phyloP scores from a whole-genome alignment of 257 asterid genomes.

The Plantago major region DNA sequence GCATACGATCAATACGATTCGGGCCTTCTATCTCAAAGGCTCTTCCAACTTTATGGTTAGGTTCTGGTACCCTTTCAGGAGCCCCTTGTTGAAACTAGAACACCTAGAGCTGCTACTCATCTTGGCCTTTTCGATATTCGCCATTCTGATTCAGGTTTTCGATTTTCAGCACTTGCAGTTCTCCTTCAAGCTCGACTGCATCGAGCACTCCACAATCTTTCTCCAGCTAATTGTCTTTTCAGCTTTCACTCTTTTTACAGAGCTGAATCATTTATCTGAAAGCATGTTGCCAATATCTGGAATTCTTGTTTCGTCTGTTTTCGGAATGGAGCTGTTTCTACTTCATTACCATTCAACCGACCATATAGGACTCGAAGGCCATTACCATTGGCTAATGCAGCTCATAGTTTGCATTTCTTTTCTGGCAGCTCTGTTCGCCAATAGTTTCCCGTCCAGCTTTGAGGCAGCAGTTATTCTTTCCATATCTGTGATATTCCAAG shows the following conservation, averaged over 20 bases:
- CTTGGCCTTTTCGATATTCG: conserved; percentile 47
- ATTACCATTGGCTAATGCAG: conserved; percentile 84
- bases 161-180: conserved; percentile 42
- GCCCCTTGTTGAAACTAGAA: conserved; percentile 29
- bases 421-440: conserved; percentile 40
- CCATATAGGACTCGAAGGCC: conserved; percentile 79
- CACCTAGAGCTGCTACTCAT: conserved; percentile 55
- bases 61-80: conserved; percentile 62
- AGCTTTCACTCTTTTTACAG: conserved; percentile 51
- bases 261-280: conserved; percentile 37
- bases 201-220: conserved; percentile 76
- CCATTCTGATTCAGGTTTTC: conserved; percentile 49
- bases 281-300: conserved; percentile 42
- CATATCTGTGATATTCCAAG: conserved; percentile 64
- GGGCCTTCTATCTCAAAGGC: conserved; percentile 36
- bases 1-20: conserved; percentile 56
- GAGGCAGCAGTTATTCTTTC: conserved; percentile 60
- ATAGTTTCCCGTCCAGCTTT: conserved; percentile 47
- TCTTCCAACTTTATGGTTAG: conserved; percentile 45
- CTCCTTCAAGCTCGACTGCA: conserved; percentile 47
- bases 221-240: conserved; percentile 52
- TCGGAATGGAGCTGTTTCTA: conserved; percentile 72
- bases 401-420: conserved; percentile 56
- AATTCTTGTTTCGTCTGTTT: conserved; percentile 59
- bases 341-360: conserved; percentile 79